phyloP scores from a whole-genome alignment of 169 alveolate genomes.

The Amoebophrya sp. region DNA sequence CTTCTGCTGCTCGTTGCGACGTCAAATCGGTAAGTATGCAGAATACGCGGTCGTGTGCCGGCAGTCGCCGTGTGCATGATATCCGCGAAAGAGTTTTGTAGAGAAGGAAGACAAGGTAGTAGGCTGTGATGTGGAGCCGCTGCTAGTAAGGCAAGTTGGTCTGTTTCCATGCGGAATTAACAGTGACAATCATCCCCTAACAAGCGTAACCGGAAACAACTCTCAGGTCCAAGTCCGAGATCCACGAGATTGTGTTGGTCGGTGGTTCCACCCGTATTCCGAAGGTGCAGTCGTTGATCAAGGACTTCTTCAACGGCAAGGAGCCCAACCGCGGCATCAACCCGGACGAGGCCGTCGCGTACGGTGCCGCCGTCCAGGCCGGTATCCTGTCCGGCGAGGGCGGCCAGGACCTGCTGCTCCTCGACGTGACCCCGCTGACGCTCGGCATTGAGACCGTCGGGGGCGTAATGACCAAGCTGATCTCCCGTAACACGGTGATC shows the following conservation, averaged over 20 bases:
- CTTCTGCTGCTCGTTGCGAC: no score
- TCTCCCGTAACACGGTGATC: constrained; percentile 86
- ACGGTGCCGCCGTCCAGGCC: constrained; percentile 90
- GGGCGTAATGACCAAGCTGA: constrained; percentile 91
- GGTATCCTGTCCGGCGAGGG: constrained; percentile 87
- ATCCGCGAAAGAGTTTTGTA: no score
- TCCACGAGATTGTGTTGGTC: constrained; percentile 91
- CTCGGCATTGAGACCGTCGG: constrained; percentile 94
- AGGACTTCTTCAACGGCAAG: constrained; percentile 85
- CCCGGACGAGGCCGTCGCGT: constrained; percentile 93
- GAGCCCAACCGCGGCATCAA: constrained; percentile 85
- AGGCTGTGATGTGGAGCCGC: no score
- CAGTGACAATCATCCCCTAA: no score
- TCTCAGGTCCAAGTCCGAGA: constrained; percentile 55
- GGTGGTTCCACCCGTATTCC: constrained; percentile 94
- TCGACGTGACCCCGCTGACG: constrained; percentile 90
- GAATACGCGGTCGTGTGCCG: no score
- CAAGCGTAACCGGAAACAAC: no score
- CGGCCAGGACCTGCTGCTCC: constrained; percentile 74
- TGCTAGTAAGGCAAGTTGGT: no score
- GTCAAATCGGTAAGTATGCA: no score
- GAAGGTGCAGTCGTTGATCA: constrained; percentile 79
- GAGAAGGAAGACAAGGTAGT: no score
- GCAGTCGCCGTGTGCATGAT: no score
- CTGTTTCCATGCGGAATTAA: no score